phyloP scores from a whole-genome alignment of 805 yeast genomes.

The Gaillardinia entomophila region DNA sequence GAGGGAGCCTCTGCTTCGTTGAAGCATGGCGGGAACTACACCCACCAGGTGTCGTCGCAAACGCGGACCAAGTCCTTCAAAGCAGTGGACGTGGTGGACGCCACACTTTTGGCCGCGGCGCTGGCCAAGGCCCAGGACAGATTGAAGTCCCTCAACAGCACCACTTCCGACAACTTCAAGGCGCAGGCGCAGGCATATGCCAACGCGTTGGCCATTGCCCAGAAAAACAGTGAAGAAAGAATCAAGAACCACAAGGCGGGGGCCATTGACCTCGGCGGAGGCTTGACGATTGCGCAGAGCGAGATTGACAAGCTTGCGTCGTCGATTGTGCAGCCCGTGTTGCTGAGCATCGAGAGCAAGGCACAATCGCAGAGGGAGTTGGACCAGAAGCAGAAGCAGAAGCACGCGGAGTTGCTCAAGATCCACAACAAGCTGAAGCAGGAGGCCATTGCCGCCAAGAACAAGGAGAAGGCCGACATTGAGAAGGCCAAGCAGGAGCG shows the following conservation, averaged over 20 bases:
- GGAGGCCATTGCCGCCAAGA: conserved; percentile 21
- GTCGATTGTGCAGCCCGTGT: conserved; percentile 75
- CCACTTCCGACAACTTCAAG: conserved; percentile 26
- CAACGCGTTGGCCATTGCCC: conserved; percentile 73
- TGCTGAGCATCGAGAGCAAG: conserved; percentile 63
- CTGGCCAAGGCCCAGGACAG: conserved; percentile 40
- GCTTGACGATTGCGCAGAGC: conserved; percentile 64
- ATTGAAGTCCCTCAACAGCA: conserved; percentile 23
- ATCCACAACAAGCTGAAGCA: conserved; percentile 25
- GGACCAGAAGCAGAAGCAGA: conserved; percentile 28
- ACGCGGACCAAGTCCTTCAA: conserved; percentile 28
- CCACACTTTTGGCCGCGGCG: conserved; percentile 45
- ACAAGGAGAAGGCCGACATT: conserved; percentile 28
- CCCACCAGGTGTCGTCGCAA: conserved; percentile 19
- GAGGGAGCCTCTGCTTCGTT: conserved; percentile 57
- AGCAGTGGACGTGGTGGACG: conserved; percentile 41
- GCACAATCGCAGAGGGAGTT: conserved; percentile 64
- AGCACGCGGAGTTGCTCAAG: conserved; percentile 28
- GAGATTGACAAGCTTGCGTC: conserved; percentile 80
- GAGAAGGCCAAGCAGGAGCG: conserved; percentile 33
- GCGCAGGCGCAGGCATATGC: conserved; percentile 55
- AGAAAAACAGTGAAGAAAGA: conserved; percentile 57
- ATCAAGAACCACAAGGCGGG: conserved; percentile 45
- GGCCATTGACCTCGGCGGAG: conserved; percentile 77
- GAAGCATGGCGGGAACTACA: conserved; percentile 24